A percentile compares a stretch with the other conserved stretches of the same genome.
phyloP scores from a whole-genome alignment of 495 filamentous ascomycete genomes.

The Aspergillus carlsbadensis region DNA sequence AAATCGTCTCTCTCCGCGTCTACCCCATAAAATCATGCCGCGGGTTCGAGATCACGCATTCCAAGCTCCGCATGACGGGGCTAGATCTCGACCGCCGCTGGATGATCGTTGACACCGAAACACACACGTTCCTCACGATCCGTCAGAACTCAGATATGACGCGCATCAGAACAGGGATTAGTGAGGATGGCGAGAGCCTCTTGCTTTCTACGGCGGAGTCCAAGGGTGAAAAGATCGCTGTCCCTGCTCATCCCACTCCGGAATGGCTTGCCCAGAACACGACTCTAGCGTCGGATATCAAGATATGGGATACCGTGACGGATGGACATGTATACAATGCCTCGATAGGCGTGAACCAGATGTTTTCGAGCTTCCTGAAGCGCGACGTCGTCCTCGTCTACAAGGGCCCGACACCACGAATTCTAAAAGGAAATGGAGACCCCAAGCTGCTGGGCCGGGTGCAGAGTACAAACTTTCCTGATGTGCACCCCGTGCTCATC shows the following conservation, averaged over 20 bases:
- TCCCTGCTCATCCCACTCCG: conserved; percentile 31
- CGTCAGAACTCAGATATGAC: conserved; percentile 46
- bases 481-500: conserved; percentile 46
- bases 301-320: conserved; percentile 43
- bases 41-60: conserved; percentile 67
- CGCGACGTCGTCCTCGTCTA: conserved; percentile 37
- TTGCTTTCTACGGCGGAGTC: conserved; percentile 14
- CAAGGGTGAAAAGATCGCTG: background rate
- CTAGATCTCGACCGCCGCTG: conserved; percentile 75
- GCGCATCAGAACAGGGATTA: conserved; percentile 37
- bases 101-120: conserved; percentile 44
- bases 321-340: conserved; percentile 40
- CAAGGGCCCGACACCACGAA: conserved; percentile 43
- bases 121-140: conserved; percentile 42
- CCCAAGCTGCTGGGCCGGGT: conserved; percentile 34
- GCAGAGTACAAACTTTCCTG: conserved; percentile 41
- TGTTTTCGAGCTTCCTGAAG: conserved; percentile 35
- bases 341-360: conserved; percentile 25
- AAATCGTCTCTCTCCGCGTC: conserved; percentile 59
- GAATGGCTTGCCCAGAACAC: conserved; percentile 37
- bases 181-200: conserved; percentile 23
- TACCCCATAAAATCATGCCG: conserved; percentile 91
- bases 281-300: conserved; percentile 24
- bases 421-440: conserved; percentile 40
- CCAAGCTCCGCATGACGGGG: conserved; percentile 65